Evolutionary conservation across 371 early-diverging fungal genomes (phyloP), one percentile per base, ranked within the genome.

Genomic region (Phascolomyces articulosus): DNA sequence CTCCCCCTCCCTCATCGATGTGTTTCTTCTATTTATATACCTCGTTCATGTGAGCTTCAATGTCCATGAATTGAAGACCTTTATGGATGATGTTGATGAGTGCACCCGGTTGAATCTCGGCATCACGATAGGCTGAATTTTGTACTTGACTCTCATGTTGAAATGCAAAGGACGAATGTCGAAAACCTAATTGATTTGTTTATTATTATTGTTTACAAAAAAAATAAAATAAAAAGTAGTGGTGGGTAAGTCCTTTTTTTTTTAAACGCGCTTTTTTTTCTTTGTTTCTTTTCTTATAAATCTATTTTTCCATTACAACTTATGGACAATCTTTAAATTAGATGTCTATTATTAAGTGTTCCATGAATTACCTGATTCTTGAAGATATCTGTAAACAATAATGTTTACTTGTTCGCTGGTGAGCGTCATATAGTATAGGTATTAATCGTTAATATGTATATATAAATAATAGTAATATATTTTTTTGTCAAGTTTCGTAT

Each of bases 331-430:
- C n/a, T n/a, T n/a, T n/a, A n/a, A n/a, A n/a, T n/a, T n/a, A n/a
- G n/a, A n/a, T n/a, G n/a, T n/a, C n/a, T n/a, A n/a, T n/a, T n/a
- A n/a, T n/a, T n/a, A n/a, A n/a, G n/a, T n/a, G n/a, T n/a, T n/a
- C n/a, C n/a, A n/a, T 15, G 38, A 51, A 16, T 59, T 55, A 93
- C 95, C 97, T 41, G 96, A 95, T 75, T 97, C 98, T 66, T 91
- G 86, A 48, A 97, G 84, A 71, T 97, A 97, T 67, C 96, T 84
- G 75, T 90, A 94, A 48, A 97, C 88, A 53, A 97, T 88, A 72
- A 95, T 94, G 79, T 97, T 97, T 63, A 97, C 92, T 78, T 96
- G 95, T 64, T 96, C 96, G 72, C 91, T 91, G 40, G 93, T 92
- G 29, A 96, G 86, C 38, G 86, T 85, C 91, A 90, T 90, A 24